These are phyloP conservation scores for Darksidea phi DNA, from an alignment of 495 filamentous ascomycete species.

Conservation along the genomic window DNA sequence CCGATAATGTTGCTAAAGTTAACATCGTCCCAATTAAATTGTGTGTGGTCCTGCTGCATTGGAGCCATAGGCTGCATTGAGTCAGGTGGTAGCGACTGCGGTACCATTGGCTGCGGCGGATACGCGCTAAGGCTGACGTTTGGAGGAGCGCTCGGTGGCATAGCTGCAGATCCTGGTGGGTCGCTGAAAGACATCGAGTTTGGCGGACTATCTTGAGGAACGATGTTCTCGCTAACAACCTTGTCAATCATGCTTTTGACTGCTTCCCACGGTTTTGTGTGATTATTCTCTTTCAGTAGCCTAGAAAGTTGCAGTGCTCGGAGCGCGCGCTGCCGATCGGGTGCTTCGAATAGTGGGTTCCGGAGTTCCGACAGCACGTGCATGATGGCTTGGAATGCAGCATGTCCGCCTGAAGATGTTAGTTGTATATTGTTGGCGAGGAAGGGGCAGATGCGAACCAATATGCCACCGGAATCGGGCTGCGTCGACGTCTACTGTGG, in stretches of 20 bases:
- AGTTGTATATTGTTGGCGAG: not conserved
- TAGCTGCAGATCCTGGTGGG: not conserved
- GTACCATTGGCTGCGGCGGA: not conserved
- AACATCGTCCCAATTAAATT: conserved; percentile 25
- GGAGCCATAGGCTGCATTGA: not conserved
- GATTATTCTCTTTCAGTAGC: conserved; percentile 28
- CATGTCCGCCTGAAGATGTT: conserved; percentile 3
- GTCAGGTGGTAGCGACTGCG: not conserved
- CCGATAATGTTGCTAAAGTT: conserved; percentile 25
- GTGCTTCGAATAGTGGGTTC: conserved; percentile 29
- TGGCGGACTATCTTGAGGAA: not conserved
- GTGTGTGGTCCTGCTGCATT: not conserved
- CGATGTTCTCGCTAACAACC: conserved; percentile 10
- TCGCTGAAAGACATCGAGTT: conserved; percentile 4
- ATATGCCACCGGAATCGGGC: conserved; percentile 34
- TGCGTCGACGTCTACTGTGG: conserved; percentile 24
- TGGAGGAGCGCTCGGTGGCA: not conserved
- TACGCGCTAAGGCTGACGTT: conserved; percentile 10
- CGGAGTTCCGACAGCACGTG: conserved; percentile 34
- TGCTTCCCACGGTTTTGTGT: conserved; percentile 29
- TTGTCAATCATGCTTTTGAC: conserved; percentile 36
- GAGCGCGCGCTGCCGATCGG: conserved; percentile 31
- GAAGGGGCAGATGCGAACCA: conserved; percentile 3
- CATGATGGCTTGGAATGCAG: conserved; percentile 30
- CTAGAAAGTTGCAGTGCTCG: conserved; percentile 28